Conservation (phyloP, 768 basidiomycete genomes). For the Heimioporus sp. region DNA sequence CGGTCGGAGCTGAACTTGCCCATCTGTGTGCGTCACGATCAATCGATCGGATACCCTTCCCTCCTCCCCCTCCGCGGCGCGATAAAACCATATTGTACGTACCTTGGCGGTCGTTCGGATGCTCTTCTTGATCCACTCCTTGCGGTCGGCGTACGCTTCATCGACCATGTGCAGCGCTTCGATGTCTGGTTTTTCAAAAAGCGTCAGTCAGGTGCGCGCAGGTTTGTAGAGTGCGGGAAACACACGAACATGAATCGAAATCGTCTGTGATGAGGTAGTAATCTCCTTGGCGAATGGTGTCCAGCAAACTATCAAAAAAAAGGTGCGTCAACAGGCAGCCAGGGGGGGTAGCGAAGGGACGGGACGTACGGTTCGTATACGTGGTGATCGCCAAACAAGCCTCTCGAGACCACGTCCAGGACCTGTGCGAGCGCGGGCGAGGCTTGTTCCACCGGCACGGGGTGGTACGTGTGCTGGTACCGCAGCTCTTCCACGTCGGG, state of each 20-base stretch:
- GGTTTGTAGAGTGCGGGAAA: too few relatives aligned
- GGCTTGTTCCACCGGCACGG: constrained; percentile 76
- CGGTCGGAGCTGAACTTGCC: constrained; percentile 96
- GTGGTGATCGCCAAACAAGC: constrained; percentile 74
- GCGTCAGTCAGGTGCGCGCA: too few relatives aligned
- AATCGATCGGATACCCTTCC: too few relatives aligned
- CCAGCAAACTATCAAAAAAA: constrained; percentile 49
- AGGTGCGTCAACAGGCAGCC: too few relatives aligned
- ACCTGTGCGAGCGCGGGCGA: constrained; percentile 81
- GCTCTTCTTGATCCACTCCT: constrained; percentile 91
- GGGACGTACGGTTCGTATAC: constrained; percentile 81
- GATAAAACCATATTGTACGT: too few relatives aligned
- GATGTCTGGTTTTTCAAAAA: constrained; percentile 54
- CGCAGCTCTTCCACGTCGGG: constrained; percentile 86
- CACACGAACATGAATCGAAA: constrained; percentile 85
- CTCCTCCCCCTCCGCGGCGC: too few relatives aligned
- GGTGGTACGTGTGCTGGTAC: constrained; percentile 82
- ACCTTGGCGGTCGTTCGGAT: constrained; percentile 81
- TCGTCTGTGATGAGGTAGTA: constrained; percentile 87
- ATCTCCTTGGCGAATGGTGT: constrained; percentile 74
- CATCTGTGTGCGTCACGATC: constrained; percentile 53
- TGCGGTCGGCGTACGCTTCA: constrained; percentile 77
- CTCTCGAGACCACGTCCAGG: constrained; percentile 69
- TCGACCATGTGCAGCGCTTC: constrained; percentile 85
- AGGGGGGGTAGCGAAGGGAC: constrained; percentile 13